Percentiles rank a stretch among this genome's conserved stretches.
Conservation (phyloP, 2,329 filamentous ascomycete species). For the Trichoderma breve region DNA sequence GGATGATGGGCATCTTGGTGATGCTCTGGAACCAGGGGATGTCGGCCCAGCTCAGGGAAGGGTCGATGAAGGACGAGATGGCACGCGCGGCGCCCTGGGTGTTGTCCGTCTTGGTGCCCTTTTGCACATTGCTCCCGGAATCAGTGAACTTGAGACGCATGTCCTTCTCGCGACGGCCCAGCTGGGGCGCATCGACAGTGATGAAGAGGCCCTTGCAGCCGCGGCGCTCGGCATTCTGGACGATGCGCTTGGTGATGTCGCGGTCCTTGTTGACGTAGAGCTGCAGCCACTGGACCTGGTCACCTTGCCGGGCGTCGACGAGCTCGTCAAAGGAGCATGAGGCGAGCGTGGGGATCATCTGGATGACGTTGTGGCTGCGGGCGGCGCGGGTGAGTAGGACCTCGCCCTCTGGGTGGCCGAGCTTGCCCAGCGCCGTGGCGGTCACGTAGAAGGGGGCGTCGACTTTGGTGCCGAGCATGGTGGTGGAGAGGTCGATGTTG, state of each 20-base stretch:
- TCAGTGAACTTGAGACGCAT: conserved; percentile 94
- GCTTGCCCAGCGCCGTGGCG: conserved; percentile 90
- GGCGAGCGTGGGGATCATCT: conserved; percentile 97
- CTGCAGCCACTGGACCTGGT: conserved; percentile 94
- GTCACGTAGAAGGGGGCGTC: conserved; percentile 94
- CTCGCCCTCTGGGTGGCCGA: conserved; percentile 91
- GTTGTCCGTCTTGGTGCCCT: conserved; percentile 72
- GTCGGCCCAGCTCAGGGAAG: conserved; percentile 87
- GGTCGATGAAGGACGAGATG: conserved; percentile 96
- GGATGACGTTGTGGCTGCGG: conserved; percentile 81
- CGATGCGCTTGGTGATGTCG: conserved; percentile 82
- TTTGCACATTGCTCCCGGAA: conserved; percentile 78
- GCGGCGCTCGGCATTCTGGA: conserved; percentile 84
- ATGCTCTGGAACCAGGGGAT: conserved; percentile 89
- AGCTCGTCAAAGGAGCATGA: conserved; percentile 99
- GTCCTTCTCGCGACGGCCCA: conserved; percentile 93
- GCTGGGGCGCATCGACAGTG: conserved; percentile 94
- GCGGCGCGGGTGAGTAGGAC: conserved; percentile 85
- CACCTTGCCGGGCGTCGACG: conserved; percentile 72
- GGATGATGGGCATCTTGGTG: conserved; percentile 90
- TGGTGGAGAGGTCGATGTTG: conserved; percentile 80
- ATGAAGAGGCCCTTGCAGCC: conserved; percentile 97
- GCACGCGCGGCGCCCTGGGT: conserved; percentile 91
- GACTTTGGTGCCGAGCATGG: conserved; percentile 85
- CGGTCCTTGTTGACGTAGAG: conserved; percentile 97